phyloP scores from a whole-genome alignment of 2,329 filamentous ascomycete genomes.

The Pestalotiopsis sp. region DNA sequence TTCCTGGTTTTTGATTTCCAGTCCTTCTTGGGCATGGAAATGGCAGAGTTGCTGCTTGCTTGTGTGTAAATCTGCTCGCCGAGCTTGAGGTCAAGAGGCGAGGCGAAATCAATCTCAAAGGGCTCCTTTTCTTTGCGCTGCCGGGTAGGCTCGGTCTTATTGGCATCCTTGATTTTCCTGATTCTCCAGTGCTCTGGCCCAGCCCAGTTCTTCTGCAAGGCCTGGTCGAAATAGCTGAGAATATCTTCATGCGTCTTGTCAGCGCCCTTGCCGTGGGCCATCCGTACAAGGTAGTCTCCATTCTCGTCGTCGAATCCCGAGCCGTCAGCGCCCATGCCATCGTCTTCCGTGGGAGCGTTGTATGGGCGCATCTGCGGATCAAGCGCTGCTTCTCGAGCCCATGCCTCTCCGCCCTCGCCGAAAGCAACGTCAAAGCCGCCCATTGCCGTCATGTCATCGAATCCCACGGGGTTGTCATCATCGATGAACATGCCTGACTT shows the following conservation, averaged over 20 bases:
- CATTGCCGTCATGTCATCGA: slow-evolving; percentile 75
- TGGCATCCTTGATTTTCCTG: slow-evolving; percentile 80
- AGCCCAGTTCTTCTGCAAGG: slow-evolving; percentile 94
- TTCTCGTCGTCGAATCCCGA: slow-evolving; percentile 64
- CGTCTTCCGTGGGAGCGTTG: slow-evolving; percentile 61
- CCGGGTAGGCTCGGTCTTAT: slow-evolving; percentile 64
- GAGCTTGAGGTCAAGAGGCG: slow-evolving; percentile 70
- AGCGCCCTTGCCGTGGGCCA: slow-evolving; percentile 67
- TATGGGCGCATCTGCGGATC: slow-evolving; percentile 86
- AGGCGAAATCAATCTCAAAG: slow-evolving; percentile 89
- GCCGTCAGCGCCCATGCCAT: slow-evolving; percentile 55
- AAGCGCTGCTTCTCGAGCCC: slow-evolving; percentile 87
- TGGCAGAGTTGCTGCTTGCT: slow-evolving; percentile 77
- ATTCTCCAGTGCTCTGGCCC: slow-evolving; percentile 99
- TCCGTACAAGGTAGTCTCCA: slow-evolving; percentile 77
- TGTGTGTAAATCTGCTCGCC: slow-evolving; percentile 81
- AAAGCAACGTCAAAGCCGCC: slow-evolving; percentile 82
- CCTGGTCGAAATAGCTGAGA: slow-evolving; percentile 96
- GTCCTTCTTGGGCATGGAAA: slow-evolving; percentile 88
- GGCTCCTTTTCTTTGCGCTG: slow-evolving; percentile 93
- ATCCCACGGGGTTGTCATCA: slow-evolving; percentile 81
- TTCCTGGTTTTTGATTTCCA: slow-evolving; percentile 95
- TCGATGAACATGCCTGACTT: slow-evolving; percentile 84
- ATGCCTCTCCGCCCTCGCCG: slow-evolving; percentile 93
- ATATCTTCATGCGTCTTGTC: slow-evolving; percentile 88